Conservation (phyloP, 257 asterid species). For the Ilex aquifolium region DNA sequence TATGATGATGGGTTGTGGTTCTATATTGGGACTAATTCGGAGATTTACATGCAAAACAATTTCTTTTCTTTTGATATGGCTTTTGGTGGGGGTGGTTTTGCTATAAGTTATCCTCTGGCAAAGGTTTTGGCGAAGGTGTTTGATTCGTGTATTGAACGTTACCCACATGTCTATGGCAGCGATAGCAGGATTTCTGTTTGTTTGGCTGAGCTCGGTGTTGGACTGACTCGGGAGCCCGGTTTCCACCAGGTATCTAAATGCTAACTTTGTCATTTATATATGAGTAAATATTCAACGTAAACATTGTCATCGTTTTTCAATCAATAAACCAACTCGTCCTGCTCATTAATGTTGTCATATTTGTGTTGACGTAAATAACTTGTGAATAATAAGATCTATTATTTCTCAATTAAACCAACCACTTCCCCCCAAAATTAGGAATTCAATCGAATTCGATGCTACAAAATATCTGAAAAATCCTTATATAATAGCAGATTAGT, state of each 20-base stretch:
- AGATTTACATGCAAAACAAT: conserved; percentile 51
- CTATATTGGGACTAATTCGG: conserved; percentile 67
- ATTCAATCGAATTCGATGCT: too few species aligned
- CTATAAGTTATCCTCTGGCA: conserved; percentile 79
- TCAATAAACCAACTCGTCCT: too few species aligned
- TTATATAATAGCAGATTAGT: too few species aligned
- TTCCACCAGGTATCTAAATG: conserved; percentile 68
- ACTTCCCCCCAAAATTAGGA: background rate
- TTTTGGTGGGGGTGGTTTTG: conserved; percentile 91
- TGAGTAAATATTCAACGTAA: too few species aligned
- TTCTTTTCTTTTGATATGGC: conserved; percentile 62
- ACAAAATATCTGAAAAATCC: too few species aligned
- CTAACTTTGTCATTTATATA: too few species aligned
- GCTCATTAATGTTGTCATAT: too few species aligned
- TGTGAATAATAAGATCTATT: background rate
- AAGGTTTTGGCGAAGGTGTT: conserved; percentile 49
- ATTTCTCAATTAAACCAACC: background rate
- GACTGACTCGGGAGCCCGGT: conserved; percentile 71
- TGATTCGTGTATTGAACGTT: conserved; percentile 62
- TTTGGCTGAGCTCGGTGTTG: conserved; percentile 64
- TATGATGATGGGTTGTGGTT: conserved; percentile 76
- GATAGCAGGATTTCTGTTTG: conserved; percentile 73
- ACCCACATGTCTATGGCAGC: conserved; percentile 68
- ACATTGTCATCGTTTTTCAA: too few species aligned
- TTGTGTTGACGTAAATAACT: too few species aligned